These are phyloP conservation scores for Heritiera fomes DNA, from an alignment of 345 rosid genomes.

Conservation along the genomic window DNA sequence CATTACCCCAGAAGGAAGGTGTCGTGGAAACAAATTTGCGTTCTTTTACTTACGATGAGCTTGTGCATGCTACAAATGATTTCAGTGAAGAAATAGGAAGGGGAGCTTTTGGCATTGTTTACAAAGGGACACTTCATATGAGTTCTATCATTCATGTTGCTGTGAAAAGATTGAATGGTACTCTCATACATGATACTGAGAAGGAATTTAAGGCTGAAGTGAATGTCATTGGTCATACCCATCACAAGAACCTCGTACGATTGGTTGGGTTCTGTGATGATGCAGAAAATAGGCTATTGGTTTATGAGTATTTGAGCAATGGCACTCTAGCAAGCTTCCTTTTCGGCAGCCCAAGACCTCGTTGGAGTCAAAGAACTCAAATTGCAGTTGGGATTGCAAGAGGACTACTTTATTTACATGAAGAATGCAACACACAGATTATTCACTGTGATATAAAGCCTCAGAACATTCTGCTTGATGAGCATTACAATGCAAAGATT, in stretches of 20 bases:
- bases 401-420: constrained; percentile 46
- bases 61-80: background rate
- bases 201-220: constrained; percentile 32
- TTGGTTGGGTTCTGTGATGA: constrained; percentile 45
- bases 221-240: too few relatives aligned
- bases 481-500: constrained; percentile 36
- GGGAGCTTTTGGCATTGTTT: too few relatives aligned
- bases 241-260: constrained; percentile 42
- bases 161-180: constrained; percentile 39
- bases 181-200: constrained; percentile 34
- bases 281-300: constrained; percentile 38
- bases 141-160: constrained; percentile 25
- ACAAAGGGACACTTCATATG: constrained; percentile 6
- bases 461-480: constrained; percentile 36
- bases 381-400: constrained; percentile 45
- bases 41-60: constrained; percentile 25
- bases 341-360: constrained; percentile 27
- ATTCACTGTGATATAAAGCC: constrained; percentile 35
- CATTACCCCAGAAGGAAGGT: background rate
- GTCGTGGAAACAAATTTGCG: constrained; percentile 20
- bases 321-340: constrained; percentile 45
- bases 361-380: constrained; percentile 39
- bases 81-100: too few relatives aligned
- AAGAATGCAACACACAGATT: constrained; percentile 49
- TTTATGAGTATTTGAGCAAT: constrained; percentile 48